Conservation (phyloP, 1,284 basidiomycete species). For the Rhodotorula glutinis region DNA sequence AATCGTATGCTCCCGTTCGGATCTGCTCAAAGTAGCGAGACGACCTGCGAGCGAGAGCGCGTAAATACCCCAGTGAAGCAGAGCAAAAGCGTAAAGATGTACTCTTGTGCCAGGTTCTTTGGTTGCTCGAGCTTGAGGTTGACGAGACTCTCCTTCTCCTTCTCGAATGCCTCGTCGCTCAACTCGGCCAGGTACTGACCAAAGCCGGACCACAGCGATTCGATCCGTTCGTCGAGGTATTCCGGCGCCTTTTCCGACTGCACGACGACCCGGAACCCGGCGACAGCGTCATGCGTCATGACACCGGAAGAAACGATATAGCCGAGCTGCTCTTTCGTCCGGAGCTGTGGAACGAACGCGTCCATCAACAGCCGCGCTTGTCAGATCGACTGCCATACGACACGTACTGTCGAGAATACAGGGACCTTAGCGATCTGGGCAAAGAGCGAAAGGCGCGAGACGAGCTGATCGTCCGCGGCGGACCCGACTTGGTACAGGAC, state of each 20-base stretch:
- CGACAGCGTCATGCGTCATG: constrained; percentile 48
- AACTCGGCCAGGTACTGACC: constrained; percentile 55
- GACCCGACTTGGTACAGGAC: constrained; percentile 57
- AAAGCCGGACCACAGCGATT: constrained; percentile 75
- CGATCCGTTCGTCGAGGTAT: constrained; percentile 86
- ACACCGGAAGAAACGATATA: constrained; percentile 69
- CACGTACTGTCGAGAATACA: constrained; percentile 59
- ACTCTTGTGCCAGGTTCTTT: constrained; percentile 67
- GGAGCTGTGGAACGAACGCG: constrained; percentile 55
- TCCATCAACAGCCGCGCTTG: not conserved
- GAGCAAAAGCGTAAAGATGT: no score
- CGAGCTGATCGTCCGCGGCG: constrained; percentile 54
- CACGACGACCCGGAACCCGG: constrained; percentile 79
- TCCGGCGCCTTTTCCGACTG: constrained; percentile 81
- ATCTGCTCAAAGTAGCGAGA: constrained; percentile 68
- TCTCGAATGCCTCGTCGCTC: constrained; percentile 60
- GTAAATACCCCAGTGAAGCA: no score
- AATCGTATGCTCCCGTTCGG: constrained; percentile 70
- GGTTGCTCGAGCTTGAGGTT: constrained; percentile 66
- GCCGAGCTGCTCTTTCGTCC: constrained; percentile 96
- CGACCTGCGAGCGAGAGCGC: constrained; percentile 40
- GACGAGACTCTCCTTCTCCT: constrained; percentile 58
- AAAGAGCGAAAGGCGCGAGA: constrained; percentile 50
- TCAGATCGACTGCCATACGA: not conserved
- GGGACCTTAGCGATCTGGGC: constrained; percentile 82